Percentiles rank a stretch among this genome's conserved stretches.
Conservation (phyloP, 371 early-diverging fungal genomes). For the Chytridium lagenaria region DNA sequence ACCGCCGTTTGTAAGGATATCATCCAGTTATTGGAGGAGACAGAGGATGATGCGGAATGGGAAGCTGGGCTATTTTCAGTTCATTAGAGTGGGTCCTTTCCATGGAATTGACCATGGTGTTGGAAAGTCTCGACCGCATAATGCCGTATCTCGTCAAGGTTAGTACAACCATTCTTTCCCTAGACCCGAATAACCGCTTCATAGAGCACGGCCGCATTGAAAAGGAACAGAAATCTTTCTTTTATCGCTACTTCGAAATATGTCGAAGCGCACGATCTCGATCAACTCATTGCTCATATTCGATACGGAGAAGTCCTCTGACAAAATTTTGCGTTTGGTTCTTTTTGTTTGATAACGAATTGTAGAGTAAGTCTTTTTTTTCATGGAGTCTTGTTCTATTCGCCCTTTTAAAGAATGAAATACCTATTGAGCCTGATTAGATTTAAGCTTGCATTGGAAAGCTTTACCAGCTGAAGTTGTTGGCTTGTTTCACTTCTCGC, state of each 20-base stretch:
- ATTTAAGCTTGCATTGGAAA: background rate
- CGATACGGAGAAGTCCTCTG: too few species aligned
- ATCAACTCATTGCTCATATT: background rate
- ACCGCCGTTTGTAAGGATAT: background rate
- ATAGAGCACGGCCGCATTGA: too few species aligned
- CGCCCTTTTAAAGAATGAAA: too few species aligned
- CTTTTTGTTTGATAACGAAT: too few species aligned
- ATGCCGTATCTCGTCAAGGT: conserved; percentile 2
- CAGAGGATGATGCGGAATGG: background rate
- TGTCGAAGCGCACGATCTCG: conserved; percentile 11
- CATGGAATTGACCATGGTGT: background rate
- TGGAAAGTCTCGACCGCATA: background rate
- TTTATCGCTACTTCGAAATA: background rate
- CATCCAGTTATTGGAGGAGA: background rate
- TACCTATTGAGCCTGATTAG: background rate
- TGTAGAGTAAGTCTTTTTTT: too few species aligned
- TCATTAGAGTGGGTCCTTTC: background rate
- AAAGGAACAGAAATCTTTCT: background rate
- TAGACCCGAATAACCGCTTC: too few species aligned
- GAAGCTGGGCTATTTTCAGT: background rate
- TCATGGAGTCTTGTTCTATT: too few species aligned
- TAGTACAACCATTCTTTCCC: too few species aligned
- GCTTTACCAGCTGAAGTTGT: conserved; percentile 6
- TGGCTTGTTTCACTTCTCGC: background rate
- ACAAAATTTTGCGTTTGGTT: background rate